These are phyloP conservation scores for Dendryphion nanum DNA, from an alignment of 2,329 filamentous ascomycete genomes.

Conservation along the genomic window DNA sequence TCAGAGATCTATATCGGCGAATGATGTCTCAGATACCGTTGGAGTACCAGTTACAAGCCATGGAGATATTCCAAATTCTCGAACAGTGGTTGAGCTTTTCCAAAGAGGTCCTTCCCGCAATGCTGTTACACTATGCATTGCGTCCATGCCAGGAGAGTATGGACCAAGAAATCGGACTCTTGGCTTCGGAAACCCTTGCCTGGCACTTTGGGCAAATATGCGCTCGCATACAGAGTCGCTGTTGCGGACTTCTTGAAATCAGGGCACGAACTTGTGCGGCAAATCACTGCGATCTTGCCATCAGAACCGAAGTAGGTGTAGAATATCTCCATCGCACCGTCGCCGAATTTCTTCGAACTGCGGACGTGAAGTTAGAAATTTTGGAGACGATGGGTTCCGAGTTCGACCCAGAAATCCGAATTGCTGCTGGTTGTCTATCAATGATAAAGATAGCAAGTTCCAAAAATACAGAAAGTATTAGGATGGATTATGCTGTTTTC, in stretches of 20 bases:
- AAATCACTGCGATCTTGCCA: not conserved
- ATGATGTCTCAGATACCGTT: constrained; percentile 5
- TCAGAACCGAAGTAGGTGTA: not conserved
- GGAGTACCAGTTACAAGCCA: constrained; percentile 8
- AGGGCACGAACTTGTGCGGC: no score
- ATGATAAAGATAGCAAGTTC: not conserved
- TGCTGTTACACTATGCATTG: constrained; percentile 2
- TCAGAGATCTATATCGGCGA: constrained; percentile 8
- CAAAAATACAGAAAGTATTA: not conserved
- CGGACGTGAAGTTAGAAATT: constrained; percentile 6
- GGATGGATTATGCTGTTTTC: not conserved
- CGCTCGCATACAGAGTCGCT: constrained; percentile 9
- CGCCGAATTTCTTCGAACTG: constrained; percentile 6
- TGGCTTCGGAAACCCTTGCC: not conserved
- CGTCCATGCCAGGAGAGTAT: not conserved
- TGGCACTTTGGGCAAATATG: constrained; percentile 2
- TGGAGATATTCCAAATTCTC: constrained; percentile 11
- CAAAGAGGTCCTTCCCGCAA: not conserved
- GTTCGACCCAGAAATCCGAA: constrained; percentile 1
- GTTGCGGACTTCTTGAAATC: constrained; percentile 10
- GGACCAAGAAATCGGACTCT: not conserved
- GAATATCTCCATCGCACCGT: constrained; percentile 12
- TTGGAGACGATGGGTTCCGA: constrained; percentile 1
- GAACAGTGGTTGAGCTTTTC: constrained; percentile 3
- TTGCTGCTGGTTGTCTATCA: constrained; percentile 5